Evolutionary conservation across 345 rosid genomes (phyloP).

Genomic region (Murraya koenigii): DNA sequence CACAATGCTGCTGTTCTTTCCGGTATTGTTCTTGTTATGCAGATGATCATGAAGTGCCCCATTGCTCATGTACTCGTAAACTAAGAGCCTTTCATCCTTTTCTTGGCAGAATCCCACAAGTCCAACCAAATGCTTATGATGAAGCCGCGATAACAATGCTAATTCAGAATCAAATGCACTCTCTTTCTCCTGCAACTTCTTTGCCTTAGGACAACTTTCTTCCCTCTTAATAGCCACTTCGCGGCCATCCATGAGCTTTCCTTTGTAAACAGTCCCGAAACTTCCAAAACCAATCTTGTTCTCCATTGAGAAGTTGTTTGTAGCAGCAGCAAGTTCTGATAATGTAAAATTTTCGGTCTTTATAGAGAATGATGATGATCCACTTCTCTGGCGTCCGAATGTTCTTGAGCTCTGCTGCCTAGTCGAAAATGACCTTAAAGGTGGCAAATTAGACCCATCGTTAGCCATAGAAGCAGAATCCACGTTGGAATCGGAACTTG

Average conservation of each 20-base stretch:
- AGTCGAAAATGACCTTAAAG: conserved; percentile 22
- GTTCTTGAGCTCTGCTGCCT: conserved; percentile 29
- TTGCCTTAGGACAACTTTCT: conserved; percentile 17
- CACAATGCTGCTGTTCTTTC: conserved; percentile 25
- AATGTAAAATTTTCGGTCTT: conserved; percentile 37
- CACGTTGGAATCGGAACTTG: background rate
- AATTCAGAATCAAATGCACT: conserved; percentile 56
- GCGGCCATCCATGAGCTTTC: conserved; percentile 46
- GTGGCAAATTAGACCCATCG: conserved; percentile 17
- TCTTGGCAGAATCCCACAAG: conserved; percentile 64
- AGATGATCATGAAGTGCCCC: conserved; percentile 55
- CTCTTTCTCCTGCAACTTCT: conserved; percentile 47
- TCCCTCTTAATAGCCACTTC: conserved; percentile 67
- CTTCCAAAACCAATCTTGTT: conserved; percentile 57
- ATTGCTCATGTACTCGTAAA: conserved; percentile 62
- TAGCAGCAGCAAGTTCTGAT: conserved; percentile 44
- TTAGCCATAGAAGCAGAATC: conserved; percentile 5
- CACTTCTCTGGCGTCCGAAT: conserved; percentile 35
- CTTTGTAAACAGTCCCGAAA: conserved; percentile 56
- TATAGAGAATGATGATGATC: conserved; percentile 36
- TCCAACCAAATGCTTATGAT: conserved; percentile 64
- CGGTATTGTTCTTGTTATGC: conserved; percentile 31
- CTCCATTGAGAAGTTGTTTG: conserved; percentile 40
- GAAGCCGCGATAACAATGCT: conserved; percentile 44
- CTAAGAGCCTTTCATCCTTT: conserved; percentile 51